These are phyloP conservation scores for Penicilliopsis zonata DNA, from an alignment of 495 filamentous ascomycete species.

Conservation along the genomic window DNA sequence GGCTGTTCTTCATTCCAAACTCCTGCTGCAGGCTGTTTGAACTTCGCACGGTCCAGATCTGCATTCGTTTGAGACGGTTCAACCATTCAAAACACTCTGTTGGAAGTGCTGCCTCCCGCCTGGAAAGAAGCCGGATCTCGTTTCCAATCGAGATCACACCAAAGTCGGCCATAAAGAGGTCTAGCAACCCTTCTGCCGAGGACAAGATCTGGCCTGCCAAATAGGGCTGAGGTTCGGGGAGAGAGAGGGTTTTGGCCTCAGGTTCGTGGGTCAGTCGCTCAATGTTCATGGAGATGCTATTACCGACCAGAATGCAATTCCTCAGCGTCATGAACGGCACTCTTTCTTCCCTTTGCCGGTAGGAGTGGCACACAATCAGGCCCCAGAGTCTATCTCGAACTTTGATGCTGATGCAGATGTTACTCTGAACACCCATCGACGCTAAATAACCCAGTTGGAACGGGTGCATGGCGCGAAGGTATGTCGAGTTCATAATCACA, in stretches of 20 bases:
- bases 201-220: slow-evolving; percentile 2
- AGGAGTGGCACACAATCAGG: slow-evolving; percentile 77
- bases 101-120: slow-evolving; percentile 55
- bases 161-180: slow-evolving; percentile 21
- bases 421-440: slow-evolving; percentile 82
- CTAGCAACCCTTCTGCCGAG: slow-evolving; percentile 7
- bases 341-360: slow-evolving; percentile 79
- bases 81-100: slow-evolving; percentile 71
- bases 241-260: slow-evolving; percentile 46
- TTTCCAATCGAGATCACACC: slow-evolving; percentile 66
- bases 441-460: slow-evolving; percentile 84
- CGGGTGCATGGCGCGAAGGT: slow-evolving; percentile 83
- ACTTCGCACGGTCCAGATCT: slow-evolving; percentile 54
- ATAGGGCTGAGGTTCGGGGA: slow-evolving; percentile 20
- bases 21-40: slow-evolving; percentile 61
- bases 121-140: slow-evolving; percentile 75
- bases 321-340: slow-evolving; percentile 86
- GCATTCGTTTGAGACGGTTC: slow-evolving; percentile 65
- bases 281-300: slow-evolving; percentile 78
- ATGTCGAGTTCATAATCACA: slow-evolving; percentile 69
- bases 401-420: slow-evolving; percentile 91
- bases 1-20: slow-evolving; percentile 68
- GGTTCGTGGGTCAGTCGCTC: slow-evolving; percentile 75
- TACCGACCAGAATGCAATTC: slow-evolving; percentile 82
- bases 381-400: slow-evolving; percentile 83